phyloP scores from a whole-genome alignment of 768 basidiomycete genomes.

The Termitomyces heimii region DNA sequence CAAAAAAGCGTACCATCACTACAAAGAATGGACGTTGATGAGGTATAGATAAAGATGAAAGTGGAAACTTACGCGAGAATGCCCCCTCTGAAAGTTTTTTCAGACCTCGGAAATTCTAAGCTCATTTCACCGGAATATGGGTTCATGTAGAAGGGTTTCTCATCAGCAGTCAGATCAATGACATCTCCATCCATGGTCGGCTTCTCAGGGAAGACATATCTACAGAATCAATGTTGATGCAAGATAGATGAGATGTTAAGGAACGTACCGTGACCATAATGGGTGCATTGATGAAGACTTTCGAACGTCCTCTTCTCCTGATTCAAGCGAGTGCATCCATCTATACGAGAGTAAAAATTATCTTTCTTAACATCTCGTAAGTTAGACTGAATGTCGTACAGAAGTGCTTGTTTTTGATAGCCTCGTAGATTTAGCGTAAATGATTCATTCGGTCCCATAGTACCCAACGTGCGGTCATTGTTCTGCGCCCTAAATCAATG shows the following conservation, averaged over 20 bases:
- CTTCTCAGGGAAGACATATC: slow-evolving; percentile 69
- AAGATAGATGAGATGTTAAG: not conserved
- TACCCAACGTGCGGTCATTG: slow-evolving; percentile 68
- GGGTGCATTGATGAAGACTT: slow-evolving; percentile 81
- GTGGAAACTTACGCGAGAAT: slow-evolving; percentile 70
- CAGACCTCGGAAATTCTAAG: slow-evolving; percentile 76
- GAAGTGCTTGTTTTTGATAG: slow-evolving; percentile 92
- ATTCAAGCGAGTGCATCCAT: slow-evolving; percentile 91
- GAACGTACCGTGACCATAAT: slow-evolving; percentile 79
- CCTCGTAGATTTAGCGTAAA: slow-evolving; percentile 73
- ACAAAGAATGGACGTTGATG: not conserved
- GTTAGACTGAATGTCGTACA: slow-evolving; percentile 31
- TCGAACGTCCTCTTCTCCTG: slow-evolving; percentile 62
- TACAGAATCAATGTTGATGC: slow-evolving; percentile 19
- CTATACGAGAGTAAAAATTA: slow-evolving; percentile 25
- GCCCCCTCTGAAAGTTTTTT: slow-evolving; percentile 74
- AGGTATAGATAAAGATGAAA: slow-evolving; percentile 15
- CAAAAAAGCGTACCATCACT: slow-evolving; percentile 13
- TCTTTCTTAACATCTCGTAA: not conserved
- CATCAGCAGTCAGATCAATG: slow-evolving; percentile 79
- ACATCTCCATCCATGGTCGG: slow-evolving; percentile 42
- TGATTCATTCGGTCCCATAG: slow-evolving; percentile 75
- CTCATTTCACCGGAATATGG: slow-evolving; percentile 89
- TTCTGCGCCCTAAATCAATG: slow-evolving; percentile 63
- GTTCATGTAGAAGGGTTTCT: slow-evolving; percentile 82